Evolutionary conservation across 805 yeast species (phyloP).

Genomic region (Saturnispora dispora): DNA sequence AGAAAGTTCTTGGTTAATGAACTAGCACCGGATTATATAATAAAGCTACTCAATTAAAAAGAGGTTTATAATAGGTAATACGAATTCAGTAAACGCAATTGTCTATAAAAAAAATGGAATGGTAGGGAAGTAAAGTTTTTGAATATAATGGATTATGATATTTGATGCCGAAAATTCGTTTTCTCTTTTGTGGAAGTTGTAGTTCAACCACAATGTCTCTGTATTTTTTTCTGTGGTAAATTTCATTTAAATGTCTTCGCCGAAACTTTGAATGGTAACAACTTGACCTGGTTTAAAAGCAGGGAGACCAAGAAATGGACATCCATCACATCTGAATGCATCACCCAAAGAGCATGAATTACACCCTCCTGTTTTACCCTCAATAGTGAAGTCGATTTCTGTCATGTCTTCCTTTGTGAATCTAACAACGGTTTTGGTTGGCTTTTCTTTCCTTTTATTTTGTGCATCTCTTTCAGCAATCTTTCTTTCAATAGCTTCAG

Average conservation of each 20-base stretch:
- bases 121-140: not conserved
- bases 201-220: no score
- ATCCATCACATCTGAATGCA: conserved; percentile 96
- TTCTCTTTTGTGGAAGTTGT: no score
- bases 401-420: conserved; percentile 63
- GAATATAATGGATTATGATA: not conserved
- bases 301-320: conserved; percentile 95
- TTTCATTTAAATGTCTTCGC: conserved; percentile 54
- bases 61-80: not conserved
- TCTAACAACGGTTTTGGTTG: conserved; percentile 28
- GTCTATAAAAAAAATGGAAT: not conserved
- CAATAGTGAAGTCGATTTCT: conserved; percentile 92
- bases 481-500: conserved; percentile 44
- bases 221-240: no score
- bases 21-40: conserved; percentile 2
- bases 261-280: conserved; percentile 63
- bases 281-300: conserved; percentile 98
- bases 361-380: conserved; percentile 96
- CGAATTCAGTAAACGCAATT: not conserved
- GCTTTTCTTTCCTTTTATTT: conserved; percentile 10
- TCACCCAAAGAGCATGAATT: conserved; percentile 97
- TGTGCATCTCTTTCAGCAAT: conserved; percentile 23
- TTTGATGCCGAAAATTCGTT: not conserved
- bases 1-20: not conserved
- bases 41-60: not conserved